Conservation (phyloP, 345 rosid species). For the Acer yangbiense region DNA sequence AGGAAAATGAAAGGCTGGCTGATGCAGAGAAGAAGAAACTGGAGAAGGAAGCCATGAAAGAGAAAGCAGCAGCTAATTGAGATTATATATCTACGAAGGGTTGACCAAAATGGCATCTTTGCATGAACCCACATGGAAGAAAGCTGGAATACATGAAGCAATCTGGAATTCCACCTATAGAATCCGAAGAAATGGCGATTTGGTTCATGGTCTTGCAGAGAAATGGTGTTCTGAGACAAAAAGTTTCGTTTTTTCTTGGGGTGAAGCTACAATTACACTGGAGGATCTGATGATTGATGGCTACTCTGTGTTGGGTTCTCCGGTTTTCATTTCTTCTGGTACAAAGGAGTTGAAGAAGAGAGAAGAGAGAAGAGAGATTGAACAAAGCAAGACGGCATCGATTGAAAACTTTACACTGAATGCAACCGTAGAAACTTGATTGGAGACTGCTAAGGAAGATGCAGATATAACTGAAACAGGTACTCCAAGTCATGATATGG, state of each 20-base stretch:
- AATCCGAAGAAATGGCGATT: too few relatives aligned
- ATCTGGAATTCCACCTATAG: too few relatives aligned
- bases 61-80: conserved; percentile 38
- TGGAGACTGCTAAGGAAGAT: background rate
- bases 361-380: conserved; percentile 25
- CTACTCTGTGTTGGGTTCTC: conserved; percentile 36
- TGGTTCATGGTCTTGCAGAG: conserved; percentile 32
- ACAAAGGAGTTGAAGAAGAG: conserved; percentile 10
- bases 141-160: too few relatives aligned
- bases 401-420: background rate
- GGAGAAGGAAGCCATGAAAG: conserved; percentile 89
- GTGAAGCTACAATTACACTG: too few relatives aligned
- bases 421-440: background rate
- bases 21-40: conserved; percentile 90
- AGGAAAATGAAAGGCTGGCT: conserved; percentile 78
- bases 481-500: background rate
- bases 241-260: too few relatives aligned
- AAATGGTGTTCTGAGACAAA: conserved; percentile 8
- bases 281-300: conserved; percentile 29
- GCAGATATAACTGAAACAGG: conserved; percentile 2
- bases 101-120: too few relatives aligned
- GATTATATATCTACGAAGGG: too few relatives aligned
- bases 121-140: too few relatives aligned
- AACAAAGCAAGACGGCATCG: conserved; percentile 11
- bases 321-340: conserved; percentile 28